These are phyloP conservation scores for Trichosporon coremiiforme DNA, from an alignment of 1,284 basidiomycete genomes.

Conservation along the genomic window DNA sequence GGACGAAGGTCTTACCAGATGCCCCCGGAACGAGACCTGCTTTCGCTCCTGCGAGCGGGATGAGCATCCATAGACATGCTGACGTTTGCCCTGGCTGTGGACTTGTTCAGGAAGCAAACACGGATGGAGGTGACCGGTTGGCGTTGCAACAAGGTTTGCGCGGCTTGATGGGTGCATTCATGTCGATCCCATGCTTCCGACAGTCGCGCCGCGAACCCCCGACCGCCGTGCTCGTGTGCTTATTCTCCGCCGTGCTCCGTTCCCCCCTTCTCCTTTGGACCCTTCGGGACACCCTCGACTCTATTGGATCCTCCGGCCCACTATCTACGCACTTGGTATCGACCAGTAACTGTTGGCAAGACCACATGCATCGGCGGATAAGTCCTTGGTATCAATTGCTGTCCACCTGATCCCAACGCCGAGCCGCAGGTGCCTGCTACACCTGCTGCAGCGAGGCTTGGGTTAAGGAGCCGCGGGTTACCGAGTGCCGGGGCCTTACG, in stretches of 20 bases:
- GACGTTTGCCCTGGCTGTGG: background rate
- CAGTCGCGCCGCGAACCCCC: background rate
- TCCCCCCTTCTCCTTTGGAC: background rate
- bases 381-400: background rate
- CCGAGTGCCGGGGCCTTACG: constrained; percentile 7
- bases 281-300: background rate
- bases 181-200: constrained; percentile 1
- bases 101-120: background rate
- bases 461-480: constrained; percentile 6
- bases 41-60: background rate
- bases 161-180: background rate
- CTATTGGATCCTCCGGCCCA: background rate
- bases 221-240: constrained; percentile 5
- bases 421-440: constrained; percentile 1
- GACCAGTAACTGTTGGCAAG: background rate
- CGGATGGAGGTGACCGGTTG: background rate
- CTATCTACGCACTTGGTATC: background rate
- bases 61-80: background rate
- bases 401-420: background rate
- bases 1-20: background rate
- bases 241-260: constrained; percentile 1
- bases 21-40: background rate
- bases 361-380: background rate
- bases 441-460: background rate
- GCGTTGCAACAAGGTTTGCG: constrained; percentile 3